Percentiles rank a stretch among this genome's conserved stretches.
These are phyloP conservation scores for Rhizophagus prolifer DNA, from an alignment of 192 early-diverging fungal genomes.

Conservation along the genomic window DNA sequence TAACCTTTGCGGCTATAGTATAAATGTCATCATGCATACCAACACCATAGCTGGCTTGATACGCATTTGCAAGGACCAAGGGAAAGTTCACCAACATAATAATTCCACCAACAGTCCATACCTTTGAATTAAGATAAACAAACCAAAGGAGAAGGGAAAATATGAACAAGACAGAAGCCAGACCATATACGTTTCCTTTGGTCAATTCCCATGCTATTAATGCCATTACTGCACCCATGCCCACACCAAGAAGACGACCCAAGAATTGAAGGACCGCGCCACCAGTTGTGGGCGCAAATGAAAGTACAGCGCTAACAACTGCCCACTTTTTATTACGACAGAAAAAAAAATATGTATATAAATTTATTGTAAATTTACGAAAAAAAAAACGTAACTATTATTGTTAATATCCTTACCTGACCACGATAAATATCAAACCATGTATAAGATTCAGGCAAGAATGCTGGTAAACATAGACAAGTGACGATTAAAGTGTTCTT, in stretches of 20 bases:
- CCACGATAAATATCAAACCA: constrained; percentile 35
- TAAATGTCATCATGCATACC: constrained; percentile 20
- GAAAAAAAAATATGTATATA: not conserved
- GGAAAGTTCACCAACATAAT: constrained; percentile 37
- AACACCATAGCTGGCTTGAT: constrained; percentile 28
- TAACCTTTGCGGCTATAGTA: constrained; percentile 9
- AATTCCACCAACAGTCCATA: constrained; percentile 39
- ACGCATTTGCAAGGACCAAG: constrained; percentile 34
- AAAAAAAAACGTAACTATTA: not conserved
- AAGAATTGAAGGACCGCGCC: constrained; percentile 41
- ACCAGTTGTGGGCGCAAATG: constrained; percentile 40
- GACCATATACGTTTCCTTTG: constrained; percentile 5
- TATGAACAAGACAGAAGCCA: constrained; percentile 30
- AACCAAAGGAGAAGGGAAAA: constrained; percentile 38
- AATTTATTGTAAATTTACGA: not conserved
- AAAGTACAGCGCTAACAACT: constrained; percentile 35
- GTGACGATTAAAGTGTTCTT: constrained; percentile 34
- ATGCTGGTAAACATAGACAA: constrained; percentile 34
- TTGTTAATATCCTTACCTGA: constrained; percentile 1
- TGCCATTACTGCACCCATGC: constrained; percentile 31
- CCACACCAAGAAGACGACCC: constrained; percentile 33
- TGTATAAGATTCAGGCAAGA: constrained; percentile 28
- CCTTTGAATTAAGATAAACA: constrained; percentile 33
- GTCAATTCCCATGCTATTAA: constrained; percentile 39
- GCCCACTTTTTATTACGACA: constrained; percentile 32